A percentile compares a stretch with the other conserved stretches of the same genome.
Evolutionary conservation across 2,329 filamentous ascomycete genomes (phyloP).

Genomic region (Pseudogymnoascus sp.): DNA sequence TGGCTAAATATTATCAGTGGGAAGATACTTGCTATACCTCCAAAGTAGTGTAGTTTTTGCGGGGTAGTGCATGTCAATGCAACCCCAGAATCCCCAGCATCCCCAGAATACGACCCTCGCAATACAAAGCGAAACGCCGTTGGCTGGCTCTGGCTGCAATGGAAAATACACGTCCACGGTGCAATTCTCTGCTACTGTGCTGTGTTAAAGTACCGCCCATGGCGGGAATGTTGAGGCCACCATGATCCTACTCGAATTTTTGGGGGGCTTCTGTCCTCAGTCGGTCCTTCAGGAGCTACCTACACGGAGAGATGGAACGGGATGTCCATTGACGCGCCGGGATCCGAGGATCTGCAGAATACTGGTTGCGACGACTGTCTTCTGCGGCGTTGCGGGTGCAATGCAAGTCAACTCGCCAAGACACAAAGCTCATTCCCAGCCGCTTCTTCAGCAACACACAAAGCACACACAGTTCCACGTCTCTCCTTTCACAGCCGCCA

Average conservation of each 20-base stretch:
- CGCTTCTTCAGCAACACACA: background rate
- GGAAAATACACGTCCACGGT: background rate
- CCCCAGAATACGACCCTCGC: background rate
- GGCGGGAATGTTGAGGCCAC: background rate
- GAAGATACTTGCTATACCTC: background rate
- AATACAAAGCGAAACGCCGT: background rate
- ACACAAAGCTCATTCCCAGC: background rate
- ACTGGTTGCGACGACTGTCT: background rate
- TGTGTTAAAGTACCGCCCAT: background rate
- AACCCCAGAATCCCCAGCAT: background rate
- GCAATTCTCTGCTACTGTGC: background rate
- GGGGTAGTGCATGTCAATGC: slow-evolving; percentile 3
- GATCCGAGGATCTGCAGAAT: background rate
- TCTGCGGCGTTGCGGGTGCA: background rate
- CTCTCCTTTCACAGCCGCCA: background rate
- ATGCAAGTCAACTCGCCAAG: background rate
- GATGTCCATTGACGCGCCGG: background rate
- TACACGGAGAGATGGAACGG: background rate
- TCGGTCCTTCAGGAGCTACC: background rate
- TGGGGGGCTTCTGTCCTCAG: background rate
- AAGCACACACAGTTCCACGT: background rate
- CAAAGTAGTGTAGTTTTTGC: background rate
- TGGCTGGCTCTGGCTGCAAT: background rate
- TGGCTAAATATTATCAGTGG: background rate
- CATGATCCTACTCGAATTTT: background rate